Evolutionary conservation across 768 basidiomycete genomes (phyloP), one percentile per base, ranked within the genome.

Genomic region (Pleurotus sapidus): DNA sequence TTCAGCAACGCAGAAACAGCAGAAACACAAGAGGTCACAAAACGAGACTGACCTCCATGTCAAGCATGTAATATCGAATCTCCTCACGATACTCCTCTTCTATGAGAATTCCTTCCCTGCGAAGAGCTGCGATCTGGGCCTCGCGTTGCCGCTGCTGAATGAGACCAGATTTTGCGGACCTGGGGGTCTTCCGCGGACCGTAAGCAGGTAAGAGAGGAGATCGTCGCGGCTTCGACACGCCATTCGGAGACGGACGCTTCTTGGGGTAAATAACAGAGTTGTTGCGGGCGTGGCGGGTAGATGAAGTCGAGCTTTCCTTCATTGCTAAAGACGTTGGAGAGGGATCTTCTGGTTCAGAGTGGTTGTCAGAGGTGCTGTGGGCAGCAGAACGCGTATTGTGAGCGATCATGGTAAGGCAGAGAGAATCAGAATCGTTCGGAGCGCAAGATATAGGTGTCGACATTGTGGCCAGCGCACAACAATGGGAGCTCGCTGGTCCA

Each of bases 11-110:
- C 50, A 50, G n/a, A 57, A 55, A 46, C 20, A 20, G 57, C 14
- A 55, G 64, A 57, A 61, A 54, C 20, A 62, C 27, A 23, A 23
- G 40, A 20, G 20, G 34, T 3, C 6, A 54, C 60, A 51, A 11
- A 39, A 54, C 37, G 11, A 38, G 27, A 77, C 92, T 74, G 64
- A 98, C 97, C 93, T 99, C 96, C 93, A 97, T 97, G 70, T 91
- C 87, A 71, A 91, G 89, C 97, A 98, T 98, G 75, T 98, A 97
- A 56, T 78, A 81, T 57, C 86, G 81, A 57, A 98, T 95, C 67
- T 99, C 97, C 49, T 94, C 91, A 39, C 87, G 84, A 68, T 99
- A 98, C 72, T 98, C 96, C 68, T 94, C 93, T 75, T 98, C 97
- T 63, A 95, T 79, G 58, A 94, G 80, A 55, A 89, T 81, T 46